Evolutionary conservation across 805 yeast genomes (phyloP), one percentile per base, ranked within the genome.

Genomic region (Schwanniomyces vanrijiae): DNA sequence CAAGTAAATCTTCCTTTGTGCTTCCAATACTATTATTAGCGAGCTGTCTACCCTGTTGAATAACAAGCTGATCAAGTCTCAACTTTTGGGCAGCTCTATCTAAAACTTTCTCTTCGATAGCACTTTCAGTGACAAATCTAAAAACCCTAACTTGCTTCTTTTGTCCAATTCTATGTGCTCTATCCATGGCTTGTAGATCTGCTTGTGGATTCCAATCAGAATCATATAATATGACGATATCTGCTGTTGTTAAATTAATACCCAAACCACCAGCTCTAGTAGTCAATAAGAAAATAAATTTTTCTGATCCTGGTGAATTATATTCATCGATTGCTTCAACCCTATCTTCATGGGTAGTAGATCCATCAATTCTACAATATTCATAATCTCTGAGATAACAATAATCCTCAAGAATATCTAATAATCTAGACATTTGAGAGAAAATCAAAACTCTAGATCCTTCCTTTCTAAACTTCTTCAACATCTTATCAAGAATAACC

Each of bases 191-290:
- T 69, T 91, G 98, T 58, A 91, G 75, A 74, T 91, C 98, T 0
- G 97, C 97, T 63, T 91, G 98, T 1, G 98, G 98, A 61, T 91
- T 91, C 98, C 98, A 91, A 69, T 91, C 98, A 0, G 96, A 87
- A 65, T 91, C 98, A 62, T 82, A 92, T 22, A 91, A 66, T 3
- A 91, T 80, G 42, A 91, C 98, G 37, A 88, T 83, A 63, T 91
- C 97, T 2, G 98, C 98, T 7, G 89, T 81, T 0, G 96, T 92
- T 61, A 91, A 76, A 61, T 92, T 91, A 60, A 91, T 91, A 59
- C 98, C 98, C 46, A 91, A 76, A 8, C 98, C 98, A 66, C 98
- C 98, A 5, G 98, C 97, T 68, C 98, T 83, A 0, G 98, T 91
- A 0, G 98, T 91, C 50, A 91, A 72, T 52, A 91, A 68, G 57